Evolutionary conservation across 352 stramenopile genomes (phyloP), one percentile per base, ranked within the genome.

Genomic region (Pseudoperonospora humuli): DNA sequence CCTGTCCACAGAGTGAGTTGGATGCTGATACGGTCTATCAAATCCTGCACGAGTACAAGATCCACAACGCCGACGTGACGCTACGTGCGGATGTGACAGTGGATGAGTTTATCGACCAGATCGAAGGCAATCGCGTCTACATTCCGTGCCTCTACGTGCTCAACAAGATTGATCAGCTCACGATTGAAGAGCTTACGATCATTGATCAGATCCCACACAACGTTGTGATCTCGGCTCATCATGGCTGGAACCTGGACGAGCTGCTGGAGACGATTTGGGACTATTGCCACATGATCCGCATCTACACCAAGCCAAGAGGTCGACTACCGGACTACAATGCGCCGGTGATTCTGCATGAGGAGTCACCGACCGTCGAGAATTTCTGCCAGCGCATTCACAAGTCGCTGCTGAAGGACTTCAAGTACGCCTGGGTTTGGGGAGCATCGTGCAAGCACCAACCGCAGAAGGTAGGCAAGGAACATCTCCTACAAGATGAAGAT

Each of bases 101-200:
- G 14, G 96, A 99, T 77, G 90, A 99, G 61, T 86, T 99, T 39
- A 98, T 99, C 66, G 96, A 99, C 62, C 93, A 98, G 21, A 97
- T 99, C 46, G 95, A 98, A 67, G 93, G 93, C 41, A 99, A 98
- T 70, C 80, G 95, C 43, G 80, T 96, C 15, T 99, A 99, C 73
- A 98, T 99, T 54, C 95, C 96, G 28, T 95, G 84, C 38, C 67
- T 99, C 10, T 99, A 99, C 75, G 91, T 99, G 41, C 92, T 98
- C 48, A 99, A 99, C 77, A 99, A 99, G 74, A 99, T 99, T 58
- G 96, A 99, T 64, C 77, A 97, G 62, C 83, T 99, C 19, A 96
- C 93, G 17, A 98, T 99, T 68, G 93, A 98, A 67, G 96, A 98
- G 71, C 78, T 99, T 1, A 96, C 98, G 47, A 97, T 98, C 63